Evolutionary conservation across 2,329 filamentous ascomycete species (phyloP), one percentile per base, ranked within the genome.

Genomic region (Leptographium wingfieldii): DNA sequence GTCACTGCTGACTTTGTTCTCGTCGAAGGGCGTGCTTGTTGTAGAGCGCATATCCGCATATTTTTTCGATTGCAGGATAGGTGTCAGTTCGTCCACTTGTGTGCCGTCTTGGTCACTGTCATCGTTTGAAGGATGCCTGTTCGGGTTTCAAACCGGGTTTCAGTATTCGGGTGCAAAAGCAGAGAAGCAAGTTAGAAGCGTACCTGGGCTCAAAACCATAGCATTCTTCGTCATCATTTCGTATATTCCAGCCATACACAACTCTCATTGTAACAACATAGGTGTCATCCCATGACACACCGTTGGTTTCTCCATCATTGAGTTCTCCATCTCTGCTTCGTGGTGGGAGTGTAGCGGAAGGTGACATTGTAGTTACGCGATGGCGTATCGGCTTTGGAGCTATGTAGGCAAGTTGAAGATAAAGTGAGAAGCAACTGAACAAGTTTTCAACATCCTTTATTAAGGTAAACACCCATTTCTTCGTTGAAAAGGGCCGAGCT

Each of bases 251-350:
- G 22, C 53, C 53, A 46, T 62, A 62, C 58, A 62, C 58, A 4
- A 19, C 43, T 22, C 31, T 22, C 61, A 62, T 56, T 3, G 61
- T 62, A 25, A 31, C 35, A 7, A 48, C 19, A 46, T 58, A 60
- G 27, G 49, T 56, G 9, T 58, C 58, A 19, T 60, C 55, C 61
- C 61, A 62, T 3, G 53, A 35, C 40, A 57, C 43, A 14, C 49
- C 7, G 38, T 14, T 9, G 27, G 27, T 27, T 12, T 55, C 19
- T 19, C n/a, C 35, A 19, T 40, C 11, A 40, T 14, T 9, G 27
- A 14, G 19, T 12, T 55, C 19, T 19, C n/a, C 35, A 19, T 40
- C 11, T 25, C 25, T n/a, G 12, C 46, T 5, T 12, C 19, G 25
- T 33, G 27, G 10, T 55, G n/a, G 6, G 22, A 14, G 27, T 53